A percentile compares a stretch with the other conserved stretches of the same genome.
Conservation (phyloP, 169 alveolate species). For the Cryptosporidium sp. region DNA sequence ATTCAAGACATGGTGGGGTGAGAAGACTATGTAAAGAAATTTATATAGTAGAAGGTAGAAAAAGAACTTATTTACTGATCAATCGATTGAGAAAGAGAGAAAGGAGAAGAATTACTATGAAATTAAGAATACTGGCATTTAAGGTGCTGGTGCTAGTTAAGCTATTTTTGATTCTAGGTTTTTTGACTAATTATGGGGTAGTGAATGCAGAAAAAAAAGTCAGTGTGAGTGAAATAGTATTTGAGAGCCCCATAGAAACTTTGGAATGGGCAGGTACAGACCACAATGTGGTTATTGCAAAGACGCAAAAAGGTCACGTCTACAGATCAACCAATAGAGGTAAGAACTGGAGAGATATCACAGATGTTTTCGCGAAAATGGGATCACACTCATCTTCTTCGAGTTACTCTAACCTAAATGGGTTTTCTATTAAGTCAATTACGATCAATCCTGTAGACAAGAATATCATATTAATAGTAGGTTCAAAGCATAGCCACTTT, state of each 20-base stretch:
- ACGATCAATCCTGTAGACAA: conserved; percentile 84
- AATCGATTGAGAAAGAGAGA: not conserved
- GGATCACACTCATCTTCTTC: not conserved
- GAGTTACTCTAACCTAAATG: conserved; percentile 12
- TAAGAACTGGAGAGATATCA: conserved; percentile 87
- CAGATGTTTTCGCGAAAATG: conserved; percentile 74
- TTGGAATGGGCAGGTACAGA: conserved; percentile 88
- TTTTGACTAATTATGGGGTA: conserved; percentile 3
- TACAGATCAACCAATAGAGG: conserved; percentile 87
- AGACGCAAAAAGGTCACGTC: conserved; percentile 85
- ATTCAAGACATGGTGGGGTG: not conserved
- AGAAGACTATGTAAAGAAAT: conserved; percentile 6
- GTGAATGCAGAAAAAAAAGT: conserved; percentile 84
- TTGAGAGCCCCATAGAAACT: conserved; percentile 87
- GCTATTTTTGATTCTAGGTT: conserved; percentile 40
- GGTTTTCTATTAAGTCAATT: conserved; percentile 61
- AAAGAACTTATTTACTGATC: not conserved
- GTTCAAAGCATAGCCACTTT: conserved; percentile 82
- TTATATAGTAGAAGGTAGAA: not conserved
- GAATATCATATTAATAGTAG: conserved; percentile 84
- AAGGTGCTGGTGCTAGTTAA: not conserved
- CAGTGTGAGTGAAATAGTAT: conserved; percentile 87
- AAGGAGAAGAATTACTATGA: not conserved
- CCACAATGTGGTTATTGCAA: conserved; percentile 84
- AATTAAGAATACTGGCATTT: not conserved